These are phyloP conservation scores for Dendrothele bispora DNA, from an alignment of 768 basidiomycete species.

Conservation along the genomic window DNA sequence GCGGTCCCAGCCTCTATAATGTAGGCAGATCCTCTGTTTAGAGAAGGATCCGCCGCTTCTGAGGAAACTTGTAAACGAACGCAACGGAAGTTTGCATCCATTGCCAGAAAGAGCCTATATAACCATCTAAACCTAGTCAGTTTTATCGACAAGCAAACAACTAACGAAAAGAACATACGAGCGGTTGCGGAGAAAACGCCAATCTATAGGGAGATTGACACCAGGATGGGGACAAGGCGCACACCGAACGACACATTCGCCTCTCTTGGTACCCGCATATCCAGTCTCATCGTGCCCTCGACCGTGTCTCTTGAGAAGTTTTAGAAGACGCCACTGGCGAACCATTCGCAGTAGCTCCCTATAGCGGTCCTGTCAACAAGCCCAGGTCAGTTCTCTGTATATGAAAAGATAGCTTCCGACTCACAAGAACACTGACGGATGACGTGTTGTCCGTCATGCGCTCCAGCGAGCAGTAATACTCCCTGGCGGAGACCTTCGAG, in stretches of 20 bases:
- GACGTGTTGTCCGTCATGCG: slow-evolving; percentile 7
- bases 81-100: slow-evolving; percentile 33
- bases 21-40: slow-evolving; percentile 26
- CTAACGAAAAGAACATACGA: too few species aligned
- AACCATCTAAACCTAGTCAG: slow-evolving; percentile 22
- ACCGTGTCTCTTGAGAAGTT: slow-evolving; percentile 22
- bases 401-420: background rate
- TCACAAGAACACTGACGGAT: slow-evolving; percentile 3
- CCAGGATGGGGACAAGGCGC: slow-evolving; percentile 25
- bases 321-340: slow-evolving; percentile 19
- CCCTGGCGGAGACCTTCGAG: slow-evolving; percentile 4
- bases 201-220: slow-evolving; percentile 19
- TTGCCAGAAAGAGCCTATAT: slow-evolving; percentile 21
- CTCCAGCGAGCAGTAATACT: slow-evolving; percentile 5
- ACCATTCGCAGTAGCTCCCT: slow-evolving; percentile 1
- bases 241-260: slow-evolving; percentile 20
- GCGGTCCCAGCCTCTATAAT: slow-evolving; percentile 22
- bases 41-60: slow-evolving; percentile 23
- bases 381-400: background rate
- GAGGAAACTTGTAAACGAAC: slow-evolving; percentile 23
- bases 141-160: too few species aligned
- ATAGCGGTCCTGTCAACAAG: slow-evolving; percentile 6
- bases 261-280: slow-evolving; percentile 7
- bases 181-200: too few species aligned
- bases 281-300: slow-evolving; percentile 13